Conservation (phyloP, 2,329 filamentous ascomycete genomes). For the Fusarium sp. region DNA sequence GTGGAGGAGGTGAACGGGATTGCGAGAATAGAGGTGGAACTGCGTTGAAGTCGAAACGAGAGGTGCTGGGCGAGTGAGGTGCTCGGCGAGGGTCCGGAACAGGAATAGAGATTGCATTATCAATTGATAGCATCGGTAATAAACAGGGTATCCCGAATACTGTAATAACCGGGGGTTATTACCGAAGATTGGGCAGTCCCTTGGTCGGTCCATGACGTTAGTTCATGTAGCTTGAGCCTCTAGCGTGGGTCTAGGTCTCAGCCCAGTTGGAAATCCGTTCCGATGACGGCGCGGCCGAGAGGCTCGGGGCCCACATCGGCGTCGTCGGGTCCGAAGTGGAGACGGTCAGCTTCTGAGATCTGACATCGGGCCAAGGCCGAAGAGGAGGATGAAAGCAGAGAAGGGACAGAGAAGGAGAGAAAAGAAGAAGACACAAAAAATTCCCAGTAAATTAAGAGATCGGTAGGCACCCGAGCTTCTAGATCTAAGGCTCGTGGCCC, state of each 20-base stretch:
- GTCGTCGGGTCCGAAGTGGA: conserved; percentile 36
- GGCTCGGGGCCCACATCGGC: conserved; percentile 31
- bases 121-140: conserved; percentile 37
- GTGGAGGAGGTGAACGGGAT: conserved; percentile 53
- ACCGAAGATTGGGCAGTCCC: conserved; percentile 29
- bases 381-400: not conserved
- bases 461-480: conserved; percentile 4
- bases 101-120: conserved; percentile 27
- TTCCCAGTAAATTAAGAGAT: conserved; percentile 2
- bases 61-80: not conserved
- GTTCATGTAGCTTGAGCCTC: conserved; percentile 29
- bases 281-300: conserved; percentile 37
- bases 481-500: conserved; percentile 15
- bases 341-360: not conserved
- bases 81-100: conserved; percentile 23
- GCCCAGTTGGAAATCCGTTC: conserved; percentile 26
- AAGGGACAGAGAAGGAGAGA: not conserved
- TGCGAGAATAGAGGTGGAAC: conserved; percentile 54
- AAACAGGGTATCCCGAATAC: conserved; percentile 19
- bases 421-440: not conserved
- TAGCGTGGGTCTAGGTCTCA: conserved; percentile 24
- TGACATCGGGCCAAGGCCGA: conserved; percentile 3
- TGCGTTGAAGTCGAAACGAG: conserved; percentile 37
- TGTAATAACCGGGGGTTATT: conserved; percentile 38
- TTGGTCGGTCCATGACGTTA: conserved; percentile 31